Base-by-base conservation (phyloP, 768 basidiomycete species). In the Vararia minispora region DNA sequence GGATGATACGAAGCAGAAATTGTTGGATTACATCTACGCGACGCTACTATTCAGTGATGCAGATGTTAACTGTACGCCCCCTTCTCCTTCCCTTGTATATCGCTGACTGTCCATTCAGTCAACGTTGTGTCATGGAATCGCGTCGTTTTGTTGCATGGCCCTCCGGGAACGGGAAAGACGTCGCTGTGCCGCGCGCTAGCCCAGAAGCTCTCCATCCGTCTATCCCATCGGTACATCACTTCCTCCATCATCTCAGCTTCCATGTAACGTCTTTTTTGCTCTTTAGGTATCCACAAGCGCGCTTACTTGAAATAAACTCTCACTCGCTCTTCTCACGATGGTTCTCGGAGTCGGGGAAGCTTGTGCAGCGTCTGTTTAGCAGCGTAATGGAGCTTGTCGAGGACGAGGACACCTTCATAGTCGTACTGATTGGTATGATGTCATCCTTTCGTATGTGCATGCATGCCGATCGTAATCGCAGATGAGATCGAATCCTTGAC, bases 301-400 rank as follows among this genome's bases (percentile, higher is more conserved):
- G 89, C 32, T 66, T 99, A 9, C 72, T 99, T 31, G 95, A 99
- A 58, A 95, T 99, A 53, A 98, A 98, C 55, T 92, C 95, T 0
- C 95, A 98, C 60, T 97, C 92, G 2, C 70, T 99, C 12, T 98
- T 99, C 57, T 92, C 89, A 12, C 86, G 91, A 50, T 99, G 95
- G 94, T 99, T 98, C 61, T 97, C 92, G 0, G 95, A 99, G 56
- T 95, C 91, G 0, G 95, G 95, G 12, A 99, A 99, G 58, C 76
- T 99, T 21, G 95, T 99, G 2, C 94, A 98, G 52, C 75, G 84
- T 33, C 66, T 99, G 13, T 99, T 98, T 55, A 74, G 69, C 27
- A 84, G 72, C 42, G 89, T 99, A 40, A 85, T 72, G 27, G 91
- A 95, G 47, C 70, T 98, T 60, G 81, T 86, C 0, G 91, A 95